Base-by-base conservation (phyloP, 345 rosid genomes). In the Triadica sebifera region DNA sequence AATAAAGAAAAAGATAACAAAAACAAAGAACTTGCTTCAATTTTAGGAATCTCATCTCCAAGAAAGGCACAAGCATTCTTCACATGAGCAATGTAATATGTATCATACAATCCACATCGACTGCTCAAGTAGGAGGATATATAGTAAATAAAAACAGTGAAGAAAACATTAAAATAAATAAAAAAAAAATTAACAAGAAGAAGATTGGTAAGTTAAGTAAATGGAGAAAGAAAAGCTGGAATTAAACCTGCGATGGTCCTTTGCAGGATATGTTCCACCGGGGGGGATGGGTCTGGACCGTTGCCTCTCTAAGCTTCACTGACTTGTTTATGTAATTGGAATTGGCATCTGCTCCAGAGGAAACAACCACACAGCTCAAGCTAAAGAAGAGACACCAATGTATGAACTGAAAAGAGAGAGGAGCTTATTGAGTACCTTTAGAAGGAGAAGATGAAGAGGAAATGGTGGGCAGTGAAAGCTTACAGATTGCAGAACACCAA, bases 51-150 rank as follows among this genome's bases (percentile, higher is more conserved):
- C 73, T 96, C 97, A 82, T 90, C 97, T 64, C 96, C 98, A 20
- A 92, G 87, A 84, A 94, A 94, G 62, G 98, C 98, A 78, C 97
- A 94, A 43, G 98, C 94, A 70, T 88, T 83, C 84, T 89, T 91
- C 71, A 94, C 98, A 85, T 94, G 98, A 55, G 98, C 94, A 67
- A 94, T 81, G 85, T 94, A 94, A 72, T 94, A 92, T 11, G 97
- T 89, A 79, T 94, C 98, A 61, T 97, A 94, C 76, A 94, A 76
- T 71, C 98, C 98, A 55, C 98, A 94, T 55, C 41, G 93, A 84
- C 98, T 94, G 85, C 52, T 4, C 55, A 37, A 50, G 12, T 41
- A 1, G 20, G 71, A 29, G 46, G 34, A 13, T n/a, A 13, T 11
- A 0, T 41, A 41, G 45, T 50, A 70, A 20, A 50, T 20, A 38